phyloP scores from a whole-genome alignment of 2,329 filamentous ascomycete species.

The Nemania sp. region DNA sequence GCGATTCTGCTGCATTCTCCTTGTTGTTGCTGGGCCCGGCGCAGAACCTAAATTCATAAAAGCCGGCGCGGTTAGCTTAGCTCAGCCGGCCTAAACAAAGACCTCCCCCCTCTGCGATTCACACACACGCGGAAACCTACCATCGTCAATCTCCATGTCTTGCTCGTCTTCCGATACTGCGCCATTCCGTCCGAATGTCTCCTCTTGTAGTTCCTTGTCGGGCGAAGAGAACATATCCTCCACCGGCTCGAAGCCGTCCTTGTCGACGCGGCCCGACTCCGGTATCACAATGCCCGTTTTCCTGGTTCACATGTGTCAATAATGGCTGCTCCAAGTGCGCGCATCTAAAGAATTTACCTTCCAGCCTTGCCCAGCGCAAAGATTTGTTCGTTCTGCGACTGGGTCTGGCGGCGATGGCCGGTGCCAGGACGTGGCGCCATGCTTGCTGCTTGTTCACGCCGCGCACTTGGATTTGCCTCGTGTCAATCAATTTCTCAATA shows the following conservation, averaged over 20 bases:
- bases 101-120: background rate
- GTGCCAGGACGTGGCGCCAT: conserved; percentile 44
- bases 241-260: conserved; percentile 87
- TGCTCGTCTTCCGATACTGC: conserved; percentile 42
- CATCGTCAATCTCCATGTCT: conserved; percentile 58
- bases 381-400: conserved; percentile 50
- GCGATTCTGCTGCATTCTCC: conserved; percentile 54
- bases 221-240: conserved; percentile 90
- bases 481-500: too few relatives aligned
- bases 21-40: conserved; percentile 56
- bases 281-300: conserved; percentile 86
- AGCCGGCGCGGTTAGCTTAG: conserved; percentile 10
- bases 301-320: too few relatives aligned
- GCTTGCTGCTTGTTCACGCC: background rate
- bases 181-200: conserved; percentile 28
- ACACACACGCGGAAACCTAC: conserved; percentile 46
- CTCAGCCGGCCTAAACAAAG: background rate
- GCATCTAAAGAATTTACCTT: conserved; percentile 45
- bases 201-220: conserved; percentile 50
- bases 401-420: conserved; percentile 42
- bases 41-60: conserved; percentile 48
- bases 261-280: conserved; percentile 80
- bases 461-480: background rate
- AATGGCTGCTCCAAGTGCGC: too few relatives aligned
- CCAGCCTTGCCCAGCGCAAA: conserved; percentile 55